Percentiles rank a stretch among this genome's conserved stretches.
phyloP scores from a whole-genome alignment of 164 flowering plant species.

The Nelumbo lutea region DNA sequence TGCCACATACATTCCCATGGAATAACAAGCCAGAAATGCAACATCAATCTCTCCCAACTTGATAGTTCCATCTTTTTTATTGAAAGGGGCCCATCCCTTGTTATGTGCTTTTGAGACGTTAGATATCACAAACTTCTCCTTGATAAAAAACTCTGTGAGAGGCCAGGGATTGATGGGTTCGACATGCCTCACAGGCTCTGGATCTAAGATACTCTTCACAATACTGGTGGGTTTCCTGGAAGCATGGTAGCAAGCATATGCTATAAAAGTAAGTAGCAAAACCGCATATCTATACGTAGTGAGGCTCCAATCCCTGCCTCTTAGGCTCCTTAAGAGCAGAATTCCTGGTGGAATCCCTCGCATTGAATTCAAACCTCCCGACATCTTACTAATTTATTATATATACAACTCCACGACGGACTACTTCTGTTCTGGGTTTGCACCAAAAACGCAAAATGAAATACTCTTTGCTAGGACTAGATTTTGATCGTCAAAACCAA shows the following conservation, averaged over 20 bases:
- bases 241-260: conserved; percentile 87
- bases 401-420: too few species aligned
- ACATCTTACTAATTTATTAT: too few species aligned
- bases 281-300: conserved; percentile 49
- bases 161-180: conserved; percentile 43
- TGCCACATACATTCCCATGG: conserved; percentile 79
- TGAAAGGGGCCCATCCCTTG: conserved; percentile 79
- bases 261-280: conserved; percentile 73
- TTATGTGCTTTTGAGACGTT: conserved; percentile 1
- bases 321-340: conserved; percentile 33
- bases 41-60: conserved; percentile 87
- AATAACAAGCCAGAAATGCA: conserved; percentile 81
- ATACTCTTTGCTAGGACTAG: too few species aligned
- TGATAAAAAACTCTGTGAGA: conserved; percentile 46
- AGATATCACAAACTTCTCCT: conserved; percentile 12
- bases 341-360: conserved; percentile 60
- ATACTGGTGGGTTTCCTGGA: conserved; percentile 87
- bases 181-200: conserved; percentile 28
- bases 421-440: too few species aligned
- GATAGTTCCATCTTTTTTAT: conserved; percentile 64
- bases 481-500: too few species aligned
- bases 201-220: conserved; percentile 75
- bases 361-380: conserved; percentile 4
- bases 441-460: too few species aligned
- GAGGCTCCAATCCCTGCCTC: conserved; percentile 51